Evolutionary conservation across 1,139 yeast genomes (phyloP).

Genomic region (Taphrina flavorubra): DNA sequence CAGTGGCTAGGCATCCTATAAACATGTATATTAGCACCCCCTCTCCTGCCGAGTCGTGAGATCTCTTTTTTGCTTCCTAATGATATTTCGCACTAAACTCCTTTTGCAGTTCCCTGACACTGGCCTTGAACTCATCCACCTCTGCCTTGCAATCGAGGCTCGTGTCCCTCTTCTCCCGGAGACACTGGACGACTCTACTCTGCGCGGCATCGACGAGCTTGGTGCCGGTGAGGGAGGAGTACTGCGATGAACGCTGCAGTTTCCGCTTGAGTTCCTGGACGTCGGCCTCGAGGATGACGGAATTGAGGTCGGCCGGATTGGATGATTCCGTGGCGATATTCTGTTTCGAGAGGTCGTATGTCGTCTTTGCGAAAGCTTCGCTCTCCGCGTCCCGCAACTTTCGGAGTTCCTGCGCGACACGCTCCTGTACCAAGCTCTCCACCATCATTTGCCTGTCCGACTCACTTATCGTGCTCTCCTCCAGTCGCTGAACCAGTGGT

Average conservation of each 20-base stretch:
- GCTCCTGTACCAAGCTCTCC: conserved; percentile 76
- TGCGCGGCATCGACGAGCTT: conserved; percentile 59
- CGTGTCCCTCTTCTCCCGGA: conserved; percentile 69
- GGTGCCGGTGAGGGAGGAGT: conserved; percentile 47
- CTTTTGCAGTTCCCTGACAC: conserved; percentile 34
- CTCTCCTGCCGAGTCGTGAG: not conserved
- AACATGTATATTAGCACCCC: conserved; percentile 4
- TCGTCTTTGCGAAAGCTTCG: conserved; percentile 61
- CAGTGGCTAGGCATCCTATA: conserved; percentile 14
- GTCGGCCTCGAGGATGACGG: conserved; percentile 37
- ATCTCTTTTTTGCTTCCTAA: not conserved
- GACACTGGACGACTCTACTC: conserved; percentile 63
- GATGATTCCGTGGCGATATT: conserved; percentile 54
- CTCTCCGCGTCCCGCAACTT: conserved; percentile 67
- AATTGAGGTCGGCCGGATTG: conserved; percentile 37
- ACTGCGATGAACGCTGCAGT: conserved; percentile 19
- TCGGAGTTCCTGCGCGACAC: conserved; percentile 70
- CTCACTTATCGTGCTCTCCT: conserved; percentile 11
- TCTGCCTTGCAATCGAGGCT: conserved; percentile 88
- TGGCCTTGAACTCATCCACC: conserved; percentile 67
- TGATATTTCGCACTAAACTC: conserved; percentile 33
- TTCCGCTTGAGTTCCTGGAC: conserved; percentile 33
- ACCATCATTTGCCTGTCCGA: conserved; percentile 62
- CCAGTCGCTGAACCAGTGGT: conserved; percentile 1
- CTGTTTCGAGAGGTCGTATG: conserved; percentile 52